A percentile compares a stretch with the other conserved stretches of the same genome.
These are phyloP conservation scores for Mycena citricolor DNA, from an alignment of 1,284 basidiomycete genomes.

Conservation along the genomic window DNA sequence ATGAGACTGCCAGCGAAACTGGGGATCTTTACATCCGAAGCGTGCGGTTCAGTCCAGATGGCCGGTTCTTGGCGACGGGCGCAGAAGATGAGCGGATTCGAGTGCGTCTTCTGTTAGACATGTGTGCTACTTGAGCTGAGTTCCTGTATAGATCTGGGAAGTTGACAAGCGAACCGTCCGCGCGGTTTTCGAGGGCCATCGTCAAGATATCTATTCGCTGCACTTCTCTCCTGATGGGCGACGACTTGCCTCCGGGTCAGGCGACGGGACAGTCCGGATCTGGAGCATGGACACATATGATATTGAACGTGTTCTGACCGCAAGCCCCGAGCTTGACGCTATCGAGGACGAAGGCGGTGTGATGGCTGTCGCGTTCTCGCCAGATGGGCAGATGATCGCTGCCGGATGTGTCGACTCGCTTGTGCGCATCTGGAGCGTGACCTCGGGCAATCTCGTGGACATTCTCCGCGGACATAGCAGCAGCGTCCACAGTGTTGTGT, in stretches of 20 bases:
- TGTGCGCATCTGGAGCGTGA: constrained; percentile 23
- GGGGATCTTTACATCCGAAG: constrained; percentile 84
- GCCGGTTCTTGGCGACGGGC: constrained; percentile 78
- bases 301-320: constrained; percentile 54
- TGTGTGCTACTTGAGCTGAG: background rate
- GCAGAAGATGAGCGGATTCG: constrained; percentile 83
- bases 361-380: constrained; percentile 21
- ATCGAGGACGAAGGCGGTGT: constrained; percentile 37
- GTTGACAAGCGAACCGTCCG: constrained; percentile 70
- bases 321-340: constrained; percentile 44
- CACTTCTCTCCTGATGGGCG: constrained; percentile 79
- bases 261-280: constrained; percentile 80
- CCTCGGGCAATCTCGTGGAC: constrained; percentile 42
- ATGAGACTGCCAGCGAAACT: constrained; percentile 61
- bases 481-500: constrained; percentile 76
- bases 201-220: constrained; percentile 87
- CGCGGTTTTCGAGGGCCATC: constrained; percentile 77
- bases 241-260: constrained; percentile 79
- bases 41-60: constrained; percentile 84
- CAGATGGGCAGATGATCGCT: constrained; percentile 17
- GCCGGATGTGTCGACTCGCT: constrained; percentile 22
- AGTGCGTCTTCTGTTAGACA: constrained; percentile 48
- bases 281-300: constrained; percentile 69
- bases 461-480: constrained; percentile 73
- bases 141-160: constrained; percentile 70